phyloP scores from a whole-genome alignment of 257 asterid species.

The Nicotiana tabacum region DNA sequence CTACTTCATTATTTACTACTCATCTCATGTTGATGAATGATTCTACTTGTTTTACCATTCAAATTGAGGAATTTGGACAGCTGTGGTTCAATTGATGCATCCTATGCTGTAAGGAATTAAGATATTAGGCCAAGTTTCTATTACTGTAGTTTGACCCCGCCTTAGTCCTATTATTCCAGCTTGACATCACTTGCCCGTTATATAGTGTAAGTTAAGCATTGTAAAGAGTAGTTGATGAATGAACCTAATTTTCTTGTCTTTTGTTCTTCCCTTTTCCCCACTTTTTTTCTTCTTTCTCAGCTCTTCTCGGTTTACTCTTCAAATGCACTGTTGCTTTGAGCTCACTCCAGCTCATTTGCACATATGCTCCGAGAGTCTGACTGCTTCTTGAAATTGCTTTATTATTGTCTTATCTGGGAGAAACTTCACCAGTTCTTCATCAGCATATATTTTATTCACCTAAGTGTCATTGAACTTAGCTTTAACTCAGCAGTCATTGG shows the following conservation, averaged over 20 bases:
- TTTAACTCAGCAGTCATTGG: background rate
- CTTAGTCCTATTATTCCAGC: too few species aligned
- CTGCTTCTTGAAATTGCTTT: conserved; percentile 4
- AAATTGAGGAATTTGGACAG: background rate
- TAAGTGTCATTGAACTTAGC: background rate
- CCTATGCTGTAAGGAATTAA: background rate
- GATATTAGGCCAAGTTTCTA: too few species aligned
- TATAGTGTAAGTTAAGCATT: too few species aligned
- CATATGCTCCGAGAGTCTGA: background rate
- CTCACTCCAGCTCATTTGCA: too few species aligned
- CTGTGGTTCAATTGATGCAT: background rate
- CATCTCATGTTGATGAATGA: background rate
- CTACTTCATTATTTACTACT: background rate
- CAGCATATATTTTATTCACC: background rate
- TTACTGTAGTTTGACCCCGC: too few species aligned
- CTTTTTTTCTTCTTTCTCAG: too few species aligned
- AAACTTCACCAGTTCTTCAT: background rate
- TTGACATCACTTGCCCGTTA: too few species aligned
- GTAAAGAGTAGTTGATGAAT: too few species aligned
- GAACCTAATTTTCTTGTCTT: too few species aligned
- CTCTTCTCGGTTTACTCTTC: too few species aligned
- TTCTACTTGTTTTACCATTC: background rate
- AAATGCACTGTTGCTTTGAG: too few species aligned
- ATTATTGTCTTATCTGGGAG: background rate
- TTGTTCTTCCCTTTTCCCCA: too few species aligned